Evolutionary conservation across 441 rosid genomes (phyloP).

Genomic region (Pelargonium myrrhifolium): DNA sequence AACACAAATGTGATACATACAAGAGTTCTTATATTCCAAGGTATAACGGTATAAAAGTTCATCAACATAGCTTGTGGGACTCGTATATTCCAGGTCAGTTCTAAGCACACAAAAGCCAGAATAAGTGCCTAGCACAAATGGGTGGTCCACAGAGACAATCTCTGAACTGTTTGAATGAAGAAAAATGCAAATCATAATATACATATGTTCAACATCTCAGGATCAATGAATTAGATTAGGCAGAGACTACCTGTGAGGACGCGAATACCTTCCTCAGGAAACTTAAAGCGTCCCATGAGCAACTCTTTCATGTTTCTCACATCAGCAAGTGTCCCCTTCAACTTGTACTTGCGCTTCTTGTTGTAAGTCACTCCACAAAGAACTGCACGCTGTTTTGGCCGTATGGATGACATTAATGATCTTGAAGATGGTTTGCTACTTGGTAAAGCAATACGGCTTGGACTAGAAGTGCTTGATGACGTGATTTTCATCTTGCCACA

Average conservation of each 20-base stretch:
- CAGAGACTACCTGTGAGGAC: slow-evolving; percentile 19
- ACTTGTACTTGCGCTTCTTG: slow-evolving; percentile 18
- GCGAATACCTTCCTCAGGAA: slow-evolving; percentile 18
- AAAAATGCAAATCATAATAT: not conserved
- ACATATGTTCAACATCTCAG: not conserved
- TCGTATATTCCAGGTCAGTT: not conserved
- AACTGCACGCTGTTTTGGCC: slow-evolving; percentile 19
- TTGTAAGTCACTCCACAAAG: slow-evolving; percentile 18
- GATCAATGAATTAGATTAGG: not conserved
- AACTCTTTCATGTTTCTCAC: slow-evolving; percentile 21
- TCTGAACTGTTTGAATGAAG: not conserved
- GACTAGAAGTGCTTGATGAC: not conserved
- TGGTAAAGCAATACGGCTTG: not conserved
- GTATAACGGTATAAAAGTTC: not conserved
- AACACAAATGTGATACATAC: no score
- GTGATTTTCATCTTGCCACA: not conserved
- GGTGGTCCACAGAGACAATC: not conserved
- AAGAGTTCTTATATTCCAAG: not conserved
- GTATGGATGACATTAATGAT: not conserved
- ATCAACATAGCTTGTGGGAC: not conserved
- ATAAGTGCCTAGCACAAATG: not conserved
- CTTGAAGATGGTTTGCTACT: not conserved
- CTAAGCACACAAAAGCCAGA: no score
- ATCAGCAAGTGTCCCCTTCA: slow-evolving; percentile 21
- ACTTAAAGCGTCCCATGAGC: slow-evolving; percentile 16